Evolutionary conservation across 805 yeast genomes (phyloP).

Genomic region (Schwanniomyces pseudopolymorphus): DNA sequence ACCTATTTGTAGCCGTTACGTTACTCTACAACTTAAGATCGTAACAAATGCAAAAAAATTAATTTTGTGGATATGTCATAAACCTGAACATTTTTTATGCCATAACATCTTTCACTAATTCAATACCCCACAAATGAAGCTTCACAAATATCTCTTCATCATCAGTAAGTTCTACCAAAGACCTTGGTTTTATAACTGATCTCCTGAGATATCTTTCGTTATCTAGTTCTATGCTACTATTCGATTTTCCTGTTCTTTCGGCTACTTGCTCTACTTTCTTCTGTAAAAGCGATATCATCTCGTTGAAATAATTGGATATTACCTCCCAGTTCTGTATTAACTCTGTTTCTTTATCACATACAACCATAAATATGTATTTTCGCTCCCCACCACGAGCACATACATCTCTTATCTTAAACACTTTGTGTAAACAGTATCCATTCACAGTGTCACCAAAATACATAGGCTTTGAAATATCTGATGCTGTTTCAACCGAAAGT

Average conservation of each 20-base stretch:
- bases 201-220: conserved; percentile 60
- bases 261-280: conserved; percentile 14
- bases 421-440: conserved; percentile 59
- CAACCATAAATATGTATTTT: conserved; percentile 59
- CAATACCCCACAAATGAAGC: conserved; percentile 65
- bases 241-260: conserved; percentile 16
- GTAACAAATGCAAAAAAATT: neutral
- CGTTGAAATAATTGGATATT: conserved; percentile 36
- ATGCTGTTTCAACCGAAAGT: conserved; percentile 64
- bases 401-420: conserved; percentile 61
- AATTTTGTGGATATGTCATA: neutral
- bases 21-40: no score
- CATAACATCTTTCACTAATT: conserved; percentile 37
- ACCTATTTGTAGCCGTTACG: no score
- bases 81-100: neutral
- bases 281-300: conserved; percentile 30
- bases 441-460: conserved; percentile 60
- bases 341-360: conserved; percentile 53
- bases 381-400: conserved; percentile 76
- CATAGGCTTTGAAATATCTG: conserved; percentile 59
- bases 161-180: conserved; percentile 52
- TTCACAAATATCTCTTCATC: conserved; percentile 56
- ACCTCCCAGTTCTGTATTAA: conserved; percentile 57
- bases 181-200: conserved; percentile 53
- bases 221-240: conserved; percentile 24